Evolutionary conservation across 345 rosid genomes (phyloP).

Genomic region (Corchorus olitorius): DNA sequence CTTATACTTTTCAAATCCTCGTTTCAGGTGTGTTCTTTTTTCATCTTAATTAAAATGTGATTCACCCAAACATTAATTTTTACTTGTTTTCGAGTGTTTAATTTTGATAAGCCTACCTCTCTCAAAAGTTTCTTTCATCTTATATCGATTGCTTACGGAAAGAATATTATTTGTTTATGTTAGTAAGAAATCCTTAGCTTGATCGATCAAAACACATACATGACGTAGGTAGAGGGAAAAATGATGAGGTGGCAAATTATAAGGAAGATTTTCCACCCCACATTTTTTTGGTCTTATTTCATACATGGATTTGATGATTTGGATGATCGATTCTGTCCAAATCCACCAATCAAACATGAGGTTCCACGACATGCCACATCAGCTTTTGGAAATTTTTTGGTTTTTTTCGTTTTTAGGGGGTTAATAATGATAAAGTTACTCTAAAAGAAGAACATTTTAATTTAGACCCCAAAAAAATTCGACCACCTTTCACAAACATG

Average conservation of each 20-base stretch:
- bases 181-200: background rate
- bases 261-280: conserved; percentile 5
- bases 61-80: no score
- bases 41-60: no score
- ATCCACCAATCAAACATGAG: background rate
- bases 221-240: background rate
- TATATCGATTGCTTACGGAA: no score
- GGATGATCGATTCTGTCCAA: conserved; percentile 14
- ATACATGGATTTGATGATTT: conserved; percentile 10
- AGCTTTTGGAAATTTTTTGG: background rate
- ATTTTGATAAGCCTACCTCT: background rate
- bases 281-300: background rate
- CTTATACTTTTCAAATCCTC: background rate
- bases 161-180: background rate
- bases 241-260: conserved; percentile 3
- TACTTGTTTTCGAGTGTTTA: no score
- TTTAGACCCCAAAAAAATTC: background rate
- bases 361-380: conserved; percentile 11
- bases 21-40: background rate
- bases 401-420: background rate
- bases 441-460: background rate
- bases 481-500: conserved; percentile 15
- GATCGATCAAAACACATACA: background rate
- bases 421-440: background rate
- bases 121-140: no score